These are phyloP conservation scores for Candida tibetensis DNA, from an alignment of 805 yeast genomes.

Conservation along the genomic window DNA sequence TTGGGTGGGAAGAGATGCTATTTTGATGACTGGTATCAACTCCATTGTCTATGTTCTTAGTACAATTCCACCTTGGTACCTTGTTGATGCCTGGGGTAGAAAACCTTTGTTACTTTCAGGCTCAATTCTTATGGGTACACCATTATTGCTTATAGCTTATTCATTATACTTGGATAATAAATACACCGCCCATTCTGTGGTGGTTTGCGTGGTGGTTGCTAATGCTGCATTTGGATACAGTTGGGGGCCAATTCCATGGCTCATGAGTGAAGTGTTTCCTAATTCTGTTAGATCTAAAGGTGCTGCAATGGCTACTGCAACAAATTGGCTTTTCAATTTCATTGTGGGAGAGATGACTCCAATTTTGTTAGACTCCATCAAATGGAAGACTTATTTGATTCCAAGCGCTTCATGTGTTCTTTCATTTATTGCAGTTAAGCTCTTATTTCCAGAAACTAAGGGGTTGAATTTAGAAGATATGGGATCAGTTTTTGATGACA, in stretches of 20 bases:
- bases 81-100: conserved; percentile 90
- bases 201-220: conserved; percentile 69
- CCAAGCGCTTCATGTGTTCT: conserved; percentile 76
- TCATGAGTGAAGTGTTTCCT: conserved; percentile 84
- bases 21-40: conserved; percentile 82
- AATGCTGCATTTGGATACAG: conserved; percentile 85
- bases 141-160: conserved; percentile 64
- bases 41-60: conserved; percentile 43
- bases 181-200: conserved; percentile 69
- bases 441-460: conserved; percentile 83
- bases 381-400: conserved; percentile 77
- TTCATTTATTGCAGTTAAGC: conserved; percentile 70
- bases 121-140: conserved; percentile 72
- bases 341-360: conserved; percentile 92
- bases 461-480: conserved; percentile 87
- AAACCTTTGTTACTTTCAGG: conserved; percentile 81
- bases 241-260: conserved; percentile 96
- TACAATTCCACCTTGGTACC: conserved; percentile 87
- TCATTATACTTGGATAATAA: conserved; percentile 35
- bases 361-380: conserved; percentile 67
- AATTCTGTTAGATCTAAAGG: conserved; percentile 83
- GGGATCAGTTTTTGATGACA: conserved; percentile 83
- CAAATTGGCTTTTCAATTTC: conserved; percentile 92
- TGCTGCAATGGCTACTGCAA: conserved; percentile 85
- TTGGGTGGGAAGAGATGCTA: conserved; percentile 85